Base-by-base conservation (phyloP, 139 green algal genomes). In the Chlamydomonas eustigma region DNA sequence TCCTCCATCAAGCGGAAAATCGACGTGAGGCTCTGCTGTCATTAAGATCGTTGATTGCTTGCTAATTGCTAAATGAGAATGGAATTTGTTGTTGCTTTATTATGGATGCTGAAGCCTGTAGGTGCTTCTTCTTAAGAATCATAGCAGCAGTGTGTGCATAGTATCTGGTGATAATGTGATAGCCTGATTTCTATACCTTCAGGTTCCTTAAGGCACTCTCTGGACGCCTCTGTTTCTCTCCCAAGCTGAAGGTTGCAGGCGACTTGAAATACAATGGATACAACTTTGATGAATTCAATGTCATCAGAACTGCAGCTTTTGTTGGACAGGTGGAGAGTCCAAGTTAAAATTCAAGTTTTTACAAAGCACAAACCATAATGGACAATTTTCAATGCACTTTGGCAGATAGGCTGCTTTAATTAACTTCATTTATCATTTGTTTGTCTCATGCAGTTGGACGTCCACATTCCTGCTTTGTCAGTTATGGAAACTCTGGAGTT, bases 401-500 rank as follows among this genome's bases (percentile, higher is more conserved):
- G n/a, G n/a, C n/a, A n/a, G n/a, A n/a, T n/a, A n/a, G n/a, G n/a
- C n/a, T n/a, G n/a, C n/a, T n/a, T n/a, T n/a, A n/a, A n/a, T 58
- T 18, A 12, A 58, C 12, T 58, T 58, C 44, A 12, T 58, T 12
- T 18, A 58, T 18, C 44, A 28, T 12, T 58, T 18, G 12, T 18
- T 28, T 18, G 12, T 28, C 44, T 58, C 44, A 35, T 35, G n/a
- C 86, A 94, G 76, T 80, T 88, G 51, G 89, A 93, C 80, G 71
- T 86, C 37, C 87, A 95, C 84, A 91, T 94, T 39, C 82, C 90
- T 5, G 84, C 77, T 30, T 77, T 93, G 28, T 93, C 80, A 12
- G 88, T 94, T 2, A 64, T 84, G 28, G 90, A 97, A 80, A 94
- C 92, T 2, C 65, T 93, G 32, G 72, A 90, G 64, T 95, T 97